Evolutionary conservation across 192 early-diverging fungal genomes (phyloP).

Genomic region (Endogone sp.): DNA sequence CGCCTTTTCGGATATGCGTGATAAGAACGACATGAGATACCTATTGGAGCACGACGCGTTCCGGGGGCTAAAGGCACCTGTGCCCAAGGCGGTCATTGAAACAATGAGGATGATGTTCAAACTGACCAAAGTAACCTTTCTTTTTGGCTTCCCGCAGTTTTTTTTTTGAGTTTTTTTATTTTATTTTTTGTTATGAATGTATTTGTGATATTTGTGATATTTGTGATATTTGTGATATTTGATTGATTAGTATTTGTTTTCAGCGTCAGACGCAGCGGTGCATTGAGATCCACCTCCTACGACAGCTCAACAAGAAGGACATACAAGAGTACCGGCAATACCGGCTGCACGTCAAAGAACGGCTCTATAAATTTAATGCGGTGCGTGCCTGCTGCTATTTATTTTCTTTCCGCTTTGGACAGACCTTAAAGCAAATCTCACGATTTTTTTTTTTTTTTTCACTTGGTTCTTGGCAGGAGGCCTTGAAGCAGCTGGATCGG

Average conservation of each 20-base stretch:
- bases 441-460: conserved; percentile 3
- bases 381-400: conserved; percentile 23
- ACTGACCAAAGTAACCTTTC: conserved; percentile 60
- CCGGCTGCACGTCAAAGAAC: conserved; percentile 78
- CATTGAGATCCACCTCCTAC: conserved; percentile 73
- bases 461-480: conserved; percentile 42
- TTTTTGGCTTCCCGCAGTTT: background rate
- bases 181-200: background rate
- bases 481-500: conserved; percentile 57
- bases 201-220: background rate
- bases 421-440: background rate
- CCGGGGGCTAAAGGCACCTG: conserved; percentile 55
- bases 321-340: conserved; percentile 46
- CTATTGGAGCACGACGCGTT: conserved; percentile 57
- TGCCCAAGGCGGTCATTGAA: conserved; percentile 42
- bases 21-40: conserved; percentile 72
- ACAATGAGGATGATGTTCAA: conserved; percentile 61
- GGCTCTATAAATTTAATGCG: conserved; percentile 77
- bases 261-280: conserved; percentile 81
- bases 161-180: too few relatives aligned
- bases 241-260: too few relatives aligned
- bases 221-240: conserved; percentile 2
- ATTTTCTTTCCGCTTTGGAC: background rate
- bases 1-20: conserved; percentile 80
- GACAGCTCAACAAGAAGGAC: conserved; percentile 51